These are phyloP conservation scores for Phytopythium oedochilum DNA, from an alignment of 352 stramenopile species.

Conservation along the genomic window DNA sequence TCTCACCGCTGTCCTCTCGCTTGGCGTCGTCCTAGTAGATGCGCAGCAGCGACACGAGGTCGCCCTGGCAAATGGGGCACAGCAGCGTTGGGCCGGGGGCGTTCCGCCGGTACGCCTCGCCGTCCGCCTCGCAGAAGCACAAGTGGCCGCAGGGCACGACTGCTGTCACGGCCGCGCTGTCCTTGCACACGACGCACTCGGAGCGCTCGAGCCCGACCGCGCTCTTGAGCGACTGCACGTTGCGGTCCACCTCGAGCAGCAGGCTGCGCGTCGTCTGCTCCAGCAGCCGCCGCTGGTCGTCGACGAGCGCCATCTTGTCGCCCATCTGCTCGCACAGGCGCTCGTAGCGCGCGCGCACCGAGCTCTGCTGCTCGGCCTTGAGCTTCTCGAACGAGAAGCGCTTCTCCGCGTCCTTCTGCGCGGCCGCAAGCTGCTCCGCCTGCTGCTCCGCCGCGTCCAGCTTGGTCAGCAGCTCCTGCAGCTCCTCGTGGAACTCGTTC, in stretches of 20 bases:
- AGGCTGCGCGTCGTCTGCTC: constrained; percentile 78
- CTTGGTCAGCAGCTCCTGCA: constrained; percentile 54
- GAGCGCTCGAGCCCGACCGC: constrained; percentile 50
- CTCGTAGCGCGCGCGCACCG: constrained; percentile 69
- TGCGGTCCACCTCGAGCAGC: constrained; percentile 64
- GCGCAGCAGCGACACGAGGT: constrained; percentile 67
- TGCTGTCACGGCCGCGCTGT: constrained; percentile 60
- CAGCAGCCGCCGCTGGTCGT: constrained; percentile 72
- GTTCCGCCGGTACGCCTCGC: constrained; percentile 56
- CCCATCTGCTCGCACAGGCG: constrained; percentile 73
- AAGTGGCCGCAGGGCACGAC: constrained; percentile 81
- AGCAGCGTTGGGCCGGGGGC: constrained; percentile 34
- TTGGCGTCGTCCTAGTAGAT: too few species aligned
- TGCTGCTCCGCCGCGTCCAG: constrained; percentile 45
- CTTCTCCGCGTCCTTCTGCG: constrained; percentile 66
- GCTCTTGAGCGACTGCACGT: constrained; percentile 66
- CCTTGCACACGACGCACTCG: constrained; percentile 82
- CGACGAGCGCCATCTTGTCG: constrained; percentile 52
- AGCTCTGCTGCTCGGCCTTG: constrained; percentile 68
- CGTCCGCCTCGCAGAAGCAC: constrained; percentile 83
- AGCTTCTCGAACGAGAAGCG: constrained; percentile 66
- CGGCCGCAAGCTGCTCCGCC: constrained; percentile 28
- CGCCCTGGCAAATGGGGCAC: constrained; percentile 78
- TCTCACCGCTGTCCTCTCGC: too few species aligned
- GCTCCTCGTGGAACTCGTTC: constrained; percentile 61